These are phyloP conservation scores for Scutellaria baicalensis DNA, from an alignment of 257 asterid genomes.

Conservation along the genomic window DNA sequence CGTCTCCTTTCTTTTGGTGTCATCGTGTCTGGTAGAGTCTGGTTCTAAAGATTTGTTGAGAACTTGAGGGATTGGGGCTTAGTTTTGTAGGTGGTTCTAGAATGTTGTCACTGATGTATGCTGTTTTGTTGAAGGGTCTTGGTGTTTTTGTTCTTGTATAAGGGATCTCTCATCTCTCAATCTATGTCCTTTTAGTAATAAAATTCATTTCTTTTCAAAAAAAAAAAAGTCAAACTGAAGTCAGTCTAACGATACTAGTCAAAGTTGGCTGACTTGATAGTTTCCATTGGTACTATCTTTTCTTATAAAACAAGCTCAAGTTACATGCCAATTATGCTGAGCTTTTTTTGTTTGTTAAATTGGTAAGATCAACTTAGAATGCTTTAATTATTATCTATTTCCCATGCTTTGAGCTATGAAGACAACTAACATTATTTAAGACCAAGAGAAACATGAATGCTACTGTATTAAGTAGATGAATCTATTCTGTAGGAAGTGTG, in stretches of 20 bases:
- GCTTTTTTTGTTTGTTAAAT: neutral
- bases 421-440: neutral
- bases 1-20: too few species aligned
- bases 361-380: neutral
- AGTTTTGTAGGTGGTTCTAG: too few species aligned
- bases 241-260: neutral
- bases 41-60: too few species aligned
- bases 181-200: too few species aligned
- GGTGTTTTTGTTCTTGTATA: too few species aligned
- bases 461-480: neutral
- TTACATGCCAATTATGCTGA: neutral
- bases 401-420: neutral
- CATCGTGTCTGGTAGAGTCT: too few species aligned
- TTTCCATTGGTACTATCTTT: neutral
- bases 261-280: neutral
- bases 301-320: neutral
- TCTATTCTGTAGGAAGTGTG: neutral
- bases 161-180: too few species aligned
- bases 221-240: constrained; percentile 3
- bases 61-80: too few species aligned
- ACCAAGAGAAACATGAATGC: neutral
- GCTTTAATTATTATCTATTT: neutral
- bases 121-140: too few species aligned
- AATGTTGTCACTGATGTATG: too few species aligned
- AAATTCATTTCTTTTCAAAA: too few species aligned